Evolutionary conservation across 1,139 yeast genomes (phyloP), one percentile per base, ranked within the genome.

Genomic region (Suhomyces ambrosiae): DNA sequence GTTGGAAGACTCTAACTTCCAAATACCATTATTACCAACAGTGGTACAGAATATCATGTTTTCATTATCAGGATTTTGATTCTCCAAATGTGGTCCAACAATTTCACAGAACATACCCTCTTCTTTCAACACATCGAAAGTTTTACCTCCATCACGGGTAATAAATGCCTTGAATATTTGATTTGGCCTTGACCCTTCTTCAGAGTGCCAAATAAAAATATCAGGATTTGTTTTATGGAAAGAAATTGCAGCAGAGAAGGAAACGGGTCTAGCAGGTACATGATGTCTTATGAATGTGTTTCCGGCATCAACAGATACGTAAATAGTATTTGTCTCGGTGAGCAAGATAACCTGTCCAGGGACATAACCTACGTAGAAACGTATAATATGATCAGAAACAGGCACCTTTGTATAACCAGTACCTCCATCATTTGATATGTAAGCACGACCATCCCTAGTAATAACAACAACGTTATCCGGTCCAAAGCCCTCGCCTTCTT

Each of bases 391-490:
- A 14, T 75, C 82, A 26, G 65, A 63, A 4, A 75, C 55, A 2
- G 66, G 74, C 15, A 77, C 68, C 43, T 65, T 64, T 11, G 68
- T 66, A 65, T 90, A 83, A 1, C 61, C 60, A 3, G 66, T 56
- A 14, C 97, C 97, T 32, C 94, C 95, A 60, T 89, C 82, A 52
- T 80, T 85, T 1, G 96, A 86, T 10, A 87, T 72, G 49, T 63
- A 82, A 2, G 81, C 70, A 7, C 68, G 62, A 25, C 76, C 71
- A 23, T 68, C 62, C 17, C 63, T 58, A 0, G 92, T 84, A 37
- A 75, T 70, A 10, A 86, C 61, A 14, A 92, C 52, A n/a, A 92
- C 60, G 8, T 95, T 85, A 55, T 90, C 96, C 42, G 84, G 88
- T 33, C 59, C 42, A 54, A 56, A 52, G 43, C 68, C 50, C 12